These are phyloP conservation scores for Paracamarosporium sp. DNA, from an alignment of 2,329 filamentous ascomycete genomes.

Conservation along the genomic window DNA sequence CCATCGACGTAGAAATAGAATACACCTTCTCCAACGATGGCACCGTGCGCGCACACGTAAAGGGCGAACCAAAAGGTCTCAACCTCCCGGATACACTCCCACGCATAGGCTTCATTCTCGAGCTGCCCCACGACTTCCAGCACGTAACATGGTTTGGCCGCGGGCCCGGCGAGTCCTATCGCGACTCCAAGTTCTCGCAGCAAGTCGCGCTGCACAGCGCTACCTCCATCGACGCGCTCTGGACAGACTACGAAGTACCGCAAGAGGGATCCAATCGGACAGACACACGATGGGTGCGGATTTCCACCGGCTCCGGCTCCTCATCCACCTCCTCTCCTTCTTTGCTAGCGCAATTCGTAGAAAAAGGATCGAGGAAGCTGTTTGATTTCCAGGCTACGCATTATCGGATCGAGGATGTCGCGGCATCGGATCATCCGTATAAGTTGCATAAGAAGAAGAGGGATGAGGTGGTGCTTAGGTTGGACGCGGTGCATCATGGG, in stretches of 20 bases:
- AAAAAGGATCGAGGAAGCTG: slow-evolving; percentile 19
- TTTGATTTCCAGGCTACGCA: slow-evolving; percentile 62
- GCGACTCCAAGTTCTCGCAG: slow-evolving; percentile 69
- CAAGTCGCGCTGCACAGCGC: slow-evolving; percentile 57
- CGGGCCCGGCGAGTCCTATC: slow-evolving; percentile 70
- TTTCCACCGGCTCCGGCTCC: slow-evolving; percentile 8
- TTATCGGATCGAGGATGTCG: slow-evolving; percentile 61
- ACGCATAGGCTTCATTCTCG: slow-evolving; percentile 66
- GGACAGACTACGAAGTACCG: slow-evolving; percentile 68
- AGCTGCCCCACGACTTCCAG: slow-evolving; percentile 56
- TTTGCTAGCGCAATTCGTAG: slow-evolving; percentile 39
- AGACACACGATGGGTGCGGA: slow-evolving; percentile 63
- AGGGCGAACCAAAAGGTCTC: slow-evolving; percentile 55
- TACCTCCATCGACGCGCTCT: slow-evolving; percentile 56
- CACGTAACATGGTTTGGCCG: slow-evolving; percentile 67
- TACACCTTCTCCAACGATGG: slow-evolving; percentile 61
- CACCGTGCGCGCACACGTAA: slow-evolving; percentile 54
- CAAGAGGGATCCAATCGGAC: slow-evolving; percentile 72
- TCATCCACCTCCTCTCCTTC: slow-evolving; percentile 15
- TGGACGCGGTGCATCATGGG: slow-evolving; percentile 70
- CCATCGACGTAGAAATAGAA: slow-evolving; percentile 48
- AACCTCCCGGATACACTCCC: slow-evolving; percentile 64
- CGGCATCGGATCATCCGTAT: slow-evolving; percentile 67
- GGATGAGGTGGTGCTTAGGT: slow-evolving; percentile 62
- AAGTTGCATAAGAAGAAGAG: slow-evolving; percentile 63